Conservation (phyloP, 306 rosid genomes). For the Mucuna pruriens region DNA sequence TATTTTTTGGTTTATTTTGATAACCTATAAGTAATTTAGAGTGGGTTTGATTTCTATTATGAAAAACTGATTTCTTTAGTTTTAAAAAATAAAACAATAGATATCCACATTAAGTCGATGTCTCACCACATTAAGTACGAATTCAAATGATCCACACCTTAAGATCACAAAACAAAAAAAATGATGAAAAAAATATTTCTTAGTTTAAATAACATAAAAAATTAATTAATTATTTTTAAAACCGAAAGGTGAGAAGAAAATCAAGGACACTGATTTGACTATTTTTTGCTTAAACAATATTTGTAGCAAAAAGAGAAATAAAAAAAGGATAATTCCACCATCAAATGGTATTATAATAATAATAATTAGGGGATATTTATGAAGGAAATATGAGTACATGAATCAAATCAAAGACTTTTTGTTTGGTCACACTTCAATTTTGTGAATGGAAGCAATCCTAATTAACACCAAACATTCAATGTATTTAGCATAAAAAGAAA, state of each 20-base stretch:
- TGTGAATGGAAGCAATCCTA: background rate
- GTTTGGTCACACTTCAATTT: slow-evolving; percentile 32
- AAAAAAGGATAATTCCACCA: background rate
- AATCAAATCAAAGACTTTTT: slow-evolving; percentile 26
- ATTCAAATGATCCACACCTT: too few species aligned
- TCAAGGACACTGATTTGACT: background rate
- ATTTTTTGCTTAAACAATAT: background rate
- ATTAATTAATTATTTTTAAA: too few species aligned
- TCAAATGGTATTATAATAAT: background rate
- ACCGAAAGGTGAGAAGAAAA: too few species aligned
- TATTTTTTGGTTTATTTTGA: background rate
- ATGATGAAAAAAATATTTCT: too few species aligned
- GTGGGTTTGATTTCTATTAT: too few species aligned
- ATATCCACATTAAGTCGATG: too few species aligned
- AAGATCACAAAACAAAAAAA: too few species aligned
- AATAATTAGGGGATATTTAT: slow-evolving; percentile 15
- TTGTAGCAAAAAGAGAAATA: background rate
- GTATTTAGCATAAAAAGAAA: background rate
- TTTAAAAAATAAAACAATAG: too few species aligned
- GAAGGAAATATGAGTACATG: background rate
- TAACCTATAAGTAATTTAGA: too few species aligned
- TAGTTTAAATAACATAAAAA: too few species aligned
- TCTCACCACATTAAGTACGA: background rate
- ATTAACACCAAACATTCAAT: slow-evolving; percentile 27
- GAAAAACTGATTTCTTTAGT: too few species aligned